Base-by-base conservation (phyloP, 2,329 filamentous ascomycete species). In the Stagonosporopsis cucurbitacearum region DNA sequence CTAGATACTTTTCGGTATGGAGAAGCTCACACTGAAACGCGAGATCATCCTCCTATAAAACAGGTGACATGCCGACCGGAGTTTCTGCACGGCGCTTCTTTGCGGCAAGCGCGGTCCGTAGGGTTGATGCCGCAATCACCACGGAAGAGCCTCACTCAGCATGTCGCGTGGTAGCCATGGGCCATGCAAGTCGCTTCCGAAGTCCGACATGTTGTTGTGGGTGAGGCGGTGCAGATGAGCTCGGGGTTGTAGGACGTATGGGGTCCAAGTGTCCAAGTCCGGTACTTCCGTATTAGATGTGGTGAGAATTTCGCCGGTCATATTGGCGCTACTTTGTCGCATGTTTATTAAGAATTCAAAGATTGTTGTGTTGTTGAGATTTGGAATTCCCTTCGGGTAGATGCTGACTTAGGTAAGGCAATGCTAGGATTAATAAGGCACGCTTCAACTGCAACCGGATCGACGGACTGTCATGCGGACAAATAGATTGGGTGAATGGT, bases 201-300 rank as follows among this genome's bases (percentile, higher is more conserved):
- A 56, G 46, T 50, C 47, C 52, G 52, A n/a, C 11, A 2, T 41
- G 25, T 41, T 4, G 26, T 35, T 42, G 22, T 11, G 35, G 17
- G 33, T 49, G 46, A 30, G 46, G 46, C 41, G 33, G 46, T 50
- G 41, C 41, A 6, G 37, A 11, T 8, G 25, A 26, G 5, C 17
- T 55, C 52, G 52, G 52, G 52, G n/a, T 55, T 55, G 52, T 55
- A 46, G 15, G 20, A 37, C 4, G 22, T 11, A 5, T 44, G 17
- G 30, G 47, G 48, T 17, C 33, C 6, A 13, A 12, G 20, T 46
- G 48, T 17, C 33, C 6, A 13, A 12, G 20, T 46, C 43, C 32
- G 20, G 4, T 4, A 33, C 32, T 30, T 7, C n/a, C 15, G 7
- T 3, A 17, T 25, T 17, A 43, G 41, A 7, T 26, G 17, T 22